Evolutionary conservation across 768 basidiomycete genomes (phyloP), one percentile per base, ranked within the genome.

Genomic region (Megacollybia marginata): DNA sequence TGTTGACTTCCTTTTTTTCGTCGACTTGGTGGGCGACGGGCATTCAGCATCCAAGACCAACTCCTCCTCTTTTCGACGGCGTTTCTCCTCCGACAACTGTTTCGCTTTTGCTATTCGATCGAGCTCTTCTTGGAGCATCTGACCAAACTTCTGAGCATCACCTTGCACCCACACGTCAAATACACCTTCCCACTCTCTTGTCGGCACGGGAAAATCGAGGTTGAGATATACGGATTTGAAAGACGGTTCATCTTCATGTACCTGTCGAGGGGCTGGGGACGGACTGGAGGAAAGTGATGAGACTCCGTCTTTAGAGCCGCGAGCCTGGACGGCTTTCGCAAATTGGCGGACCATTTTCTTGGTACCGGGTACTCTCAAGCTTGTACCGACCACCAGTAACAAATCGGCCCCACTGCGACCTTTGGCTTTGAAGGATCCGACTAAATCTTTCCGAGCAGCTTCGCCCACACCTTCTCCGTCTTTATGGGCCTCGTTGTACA

Each of bases 111-210:
- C 62, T 62, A 82, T 79, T 56, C 73, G 76, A 52, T 74, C 72
- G 33, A 87, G 70, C 64, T 82, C 84, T 19, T 70, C 70, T 52
- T 70, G 73, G 52, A 90, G 61, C 52, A 80, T 62, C 35, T 67
- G 66, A 5, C 89, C 86, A 65, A 94, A 93, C 13, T 60, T 61
- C 63, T 96, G 93, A 2, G 88, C 84, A 59, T 95, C 92, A 1
- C 92, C 91, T 57, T 92, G 81, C 48, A 92, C 65, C 88, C 91
- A 95, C 35, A 79, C 77, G 65, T 96, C 92, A 56, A 96, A 94
- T 3, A 94, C 84, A 8, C 82, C 86, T 53, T 88, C 86, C 91
- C 90, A 94, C 54, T 92, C 90, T 48, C 85, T 73, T 8, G 82
- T 82, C 4, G 90, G 90, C 9, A 83, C 80, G 1, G 90, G 90